These are phyloP conservation scores for Smithsoniella earleae DNA, from an alignment of 163 green algal genomes.

Conservation along the genomic window DNA sequence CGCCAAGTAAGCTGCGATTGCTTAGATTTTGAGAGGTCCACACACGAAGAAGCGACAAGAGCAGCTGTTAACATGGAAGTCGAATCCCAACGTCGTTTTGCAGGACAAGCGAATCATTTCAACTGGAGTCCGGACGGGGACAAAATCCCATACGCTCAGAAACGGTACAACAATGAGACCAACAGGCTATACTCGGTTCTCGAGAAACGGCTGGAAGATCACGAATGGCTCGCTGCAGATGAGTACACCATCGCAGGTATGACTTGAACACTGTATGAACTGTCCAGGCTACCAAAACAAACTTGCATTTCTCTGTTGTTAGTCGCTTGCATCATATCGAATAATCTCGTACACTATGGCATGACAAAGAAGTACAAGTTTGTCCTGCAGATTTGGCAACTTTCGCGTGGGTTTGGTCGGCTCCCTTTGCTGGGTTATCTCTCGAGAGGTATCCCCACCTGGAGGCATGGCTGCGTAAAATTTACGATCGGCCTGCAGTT, in stretches of 20 bases:
- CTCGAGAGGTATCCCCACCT: constrained; percentile 34
- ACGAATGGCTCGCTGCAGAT: constrained; percentile 37
- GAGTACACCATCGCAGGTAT: constrained; percentile 36
- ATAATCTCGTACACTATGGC: no score
- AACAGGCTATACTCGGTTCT: constrained; percentile 37
- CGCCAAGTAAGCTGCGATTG: no score
- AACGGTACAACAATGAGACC: constrained; percentile 41
- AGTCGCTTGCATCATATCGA: no score
- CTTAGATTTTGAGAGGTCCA: no score
- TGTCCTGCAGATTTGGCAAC: constrained; percentile 40
- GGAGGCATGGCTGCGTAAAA: constrained; percentile 31
- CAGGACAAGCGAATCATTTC: constrained; percentile 44
- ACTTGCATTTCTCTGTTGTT: no score
- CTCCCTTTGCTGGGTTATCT: constrained; percentile 31
- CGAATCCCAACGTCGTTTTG: no score
- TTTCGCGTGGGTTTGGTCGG: constrained; percentile 41
- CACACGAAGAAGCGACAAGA: no score
- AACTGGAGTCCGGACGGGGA: constrained; percentile 36
- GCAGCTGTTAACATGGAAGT: no score
- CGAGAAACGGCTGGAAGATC: constrained; percentile 33
- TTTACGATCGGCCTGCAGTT: constrained; percentile 32
- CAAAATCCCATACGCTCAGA: constrained; percentile 35
- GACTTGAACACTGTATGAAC: not conserved
- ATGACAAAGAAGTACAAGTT: no score
- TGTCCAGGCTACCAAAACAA: no score